Base-by-base conservation (phyloP, 2,329 filamentous ascomycete species). In the Calcarisporium arbuscula region DNA sequence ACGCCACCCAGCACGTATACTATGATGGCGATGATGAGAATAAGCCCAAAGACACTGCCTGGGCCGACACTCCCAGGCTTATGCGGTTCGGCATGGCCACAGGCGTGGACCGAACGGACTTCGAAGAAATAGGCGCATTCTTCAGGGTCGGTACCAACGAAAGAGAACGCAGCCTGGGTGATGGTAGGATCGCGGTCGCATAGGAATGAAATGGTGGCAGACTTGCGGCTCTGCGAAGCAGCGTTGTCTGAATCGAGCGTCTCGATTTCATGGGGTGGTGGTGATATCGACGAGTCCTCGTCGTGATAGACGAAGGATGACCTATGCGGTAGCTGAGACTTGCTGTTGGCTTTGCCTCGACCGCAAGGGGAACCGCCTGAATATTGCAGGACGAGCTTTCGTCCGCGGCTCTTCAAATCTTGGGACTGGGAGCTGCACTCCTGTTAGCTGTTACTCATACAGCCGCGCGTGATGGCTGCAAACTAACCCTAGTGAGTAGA, bases 81-180 rank as follows among this genome's bases (percentile, higher is more conserved):
- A 57, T 83, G 78, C 38, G 81, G 78, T 53, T 80, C 75, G 28
- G 73, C 70, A 35, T 68, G 68, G 10, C 73, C 68, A 50, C 92
- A 98, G 9, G 89, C 90, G 46, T 87, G 83, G 29, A 77, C 72
- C 17, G 86, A 92, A 45, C 90, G 83, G 32, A 89, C 82, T 58
- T 96, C 89, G 65, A 98, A 98, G 61, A 94, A 85, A 62, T 96
- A 98, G 19, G 86, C 79, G 69, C 92, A 98, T 40, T 94, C 82
- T 54, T 96, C 89, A 26, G 85, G 82, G 41, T 89, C 82, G 28
- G 68, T 66, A 39, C 85, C 86, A 39, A 96, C 82, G 56, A 95
- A 98, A 15, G 85, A 87, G 23, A 92, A 70, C 5, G 75, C 73
- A 5, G 88, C 81, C 26, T 75, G 70, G 5, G 76, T 74, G 19